Evolutionary conservation across 1,284 basidiomycete species (phyloP).

Genomic region (Coriolopsis trogii): DNA sequence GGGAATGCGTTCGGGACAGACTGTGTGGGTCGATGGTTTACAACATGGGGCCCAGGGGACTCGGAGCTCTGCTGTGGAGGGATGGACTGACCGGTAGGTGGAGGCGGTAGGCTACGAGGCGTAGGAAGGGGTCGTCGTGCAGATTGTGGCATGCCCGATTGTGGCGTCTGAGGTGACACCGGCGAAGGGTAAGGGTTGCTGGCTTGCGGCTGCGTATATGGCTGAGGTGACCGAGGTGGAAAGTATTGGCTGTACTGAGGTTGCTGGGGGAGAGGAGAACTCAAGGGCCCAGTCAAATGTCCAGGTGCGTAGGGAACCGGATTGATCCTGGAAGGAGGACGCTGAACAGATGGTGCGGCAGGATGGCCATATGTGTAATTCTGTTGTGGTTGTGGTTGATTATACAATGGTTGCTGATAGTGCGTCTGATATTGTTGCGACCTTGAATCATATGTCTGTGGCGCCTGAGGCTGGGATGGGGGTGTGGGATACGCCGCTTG

Average conservation of each 20-base stretch:
- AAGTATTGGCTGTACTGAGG: slow-evolving; percentile 5
- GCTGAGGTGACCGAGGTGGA: slow-evolving; percentile 16
- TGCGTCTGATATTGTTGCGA: slow-evolving; percentile 14
- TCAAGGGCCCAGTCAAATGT: slow-evolving; percentile 4
- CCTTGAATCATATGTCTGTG: slow-evolving; percentile 7
- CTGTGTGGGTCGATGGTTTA: slow-evolving; percentile 20
- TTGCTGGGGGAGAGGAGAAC: slow-evolving; percentile 10
- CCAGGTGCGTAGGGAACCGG: slow-evolving; percentile 6
- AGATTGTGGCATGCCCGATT: slow-evolving; percentile 11
- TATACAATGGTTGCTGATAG: slow-evolving; percentile 14
- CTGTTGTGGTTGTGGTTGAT: slow-evolving; percentile 2
- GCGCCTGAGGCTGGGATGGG: slow-evolving; percentile 1
- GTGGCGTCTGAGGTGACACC: slow-evolving; percentile 18
- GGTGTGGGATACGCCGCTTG: slow-evolving; percentile 17
- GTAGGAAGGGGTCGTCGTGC: slow-evolving; percentile 27
- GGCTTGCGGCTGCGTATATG: neutral
- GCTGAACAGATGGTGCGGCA: neutral
- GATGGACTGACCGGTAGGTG: slow-evolving; percentile 5
- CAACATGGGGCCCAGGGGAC: slow-evolving; percentile 16
- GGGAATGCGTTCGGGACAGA: slow-evolving; percentile 16
- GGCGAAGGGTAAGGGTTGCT: slow-evolving; percentile 24
- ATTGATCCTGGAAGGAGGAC: slow-evolving; percentile 11
- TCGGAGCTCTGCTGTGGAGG: slow-evolving; percentile 17
- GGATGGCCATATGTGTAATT: neutral
- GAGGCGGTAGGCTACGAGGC: slow-evolving; percentile 17